These are phyloP conservation scores for Aureobasidium sp. DNA, from an alignment of 2,329 filamentous ascomycete genomes.

Conservation along the genomic window DNA sequence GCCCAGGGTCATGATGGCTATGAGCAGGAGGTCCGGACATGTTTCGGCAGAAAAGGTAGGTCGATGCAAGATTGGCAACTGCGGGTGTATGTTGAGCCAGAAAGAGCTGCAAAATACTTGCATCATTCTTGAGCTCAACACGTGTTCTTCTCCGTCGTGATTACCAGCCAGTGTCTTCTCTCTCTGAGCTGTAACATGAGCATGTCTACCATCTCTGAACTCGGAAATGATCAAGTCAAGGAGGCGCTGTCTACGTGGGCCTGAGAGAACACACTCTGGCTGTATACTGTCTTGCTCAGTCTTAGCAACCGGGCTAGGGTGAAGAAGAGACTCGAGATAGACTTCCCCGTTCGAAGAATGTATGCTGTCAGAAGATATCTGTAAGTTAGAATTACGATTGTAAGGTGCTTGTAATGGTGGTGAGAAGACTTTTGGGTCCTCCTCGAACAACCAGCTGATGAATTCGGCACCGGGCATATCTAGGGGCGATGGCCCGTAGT, in stretches of 20 bases:
- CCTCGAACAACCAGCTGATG: slow-evolving; percentile 23
- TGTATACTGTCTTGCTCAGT: slow-evolving; percentile 11
- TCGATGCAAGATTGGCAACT: slow-evolving; percentile 89
- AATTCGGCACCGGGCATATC: slow-evolving; percentile 21
- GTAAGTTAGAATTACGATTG: background rate
- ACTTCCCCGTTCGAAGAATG: background rate
- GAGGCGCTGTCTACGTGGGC: slow-evolving; percentile 1
- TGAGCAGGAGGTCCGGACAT: slow-evolving; percentile 74
- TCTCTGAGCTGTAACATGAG: background rate
- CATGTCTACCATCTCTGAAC: slow-evolving; percentile 3
- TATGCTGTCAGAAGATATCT: background rate
- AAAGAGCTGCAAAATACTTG: slow-evolving; percentile 89
- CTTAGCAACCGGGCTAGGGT: background rate
- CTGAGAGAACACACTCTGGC: slow-evolving; percentile 5
- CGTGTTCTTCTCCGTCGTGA: slow-evolving; percentile 53
- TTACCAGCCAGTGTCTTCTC: slow-evolving; percentile 58
- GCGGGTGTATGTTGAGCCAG: slow-evolving; percentile 91
- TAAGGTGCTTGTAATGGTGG: background rate
- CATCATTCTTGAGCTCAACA: slow-evolving; percentile 87
- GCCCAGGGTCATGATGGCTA: slow-evolving; percentile 88
- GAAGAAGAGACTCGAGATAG: background rate
- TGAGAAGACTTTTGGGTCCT: slow-evolving; percentile 7
- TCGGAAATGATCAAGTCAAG: background rate
- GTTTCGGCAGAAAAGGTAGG: slow-evolving; percentile 86
- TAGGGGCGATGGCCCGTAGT: slow-evolving; percentile 78